Percentiles rank a stretch among this genome's conserved stretches.
phyloP scores from a whole-genome alignment of 495 filamentous ascomycete species.

The Rusavskia elegans region DNA sequence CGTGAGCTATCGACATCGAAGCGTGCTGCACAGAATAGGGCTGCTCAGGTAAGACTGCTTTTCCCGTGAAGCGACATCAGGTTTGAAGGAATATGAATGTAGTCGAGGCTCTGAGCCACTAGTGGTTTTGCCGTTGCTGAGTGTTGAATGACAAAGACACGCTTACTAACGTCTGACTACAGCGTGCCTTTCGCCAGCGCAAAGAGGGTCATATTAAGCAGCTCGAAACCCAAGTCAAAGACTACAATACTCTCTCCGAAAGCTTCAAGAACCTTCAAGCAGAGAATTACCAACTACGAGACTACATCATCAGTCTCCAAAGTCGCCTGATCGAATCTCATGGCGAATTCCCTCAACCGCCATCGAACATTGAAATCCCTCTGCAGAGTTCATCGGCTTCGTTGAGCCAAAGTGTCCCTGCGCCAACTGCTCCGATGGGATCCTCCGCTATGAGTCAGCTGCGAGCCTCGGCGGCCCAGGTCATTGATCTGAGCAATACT shows the following conservation, averaged over 20 bases:
- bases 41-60: constrained; percentile 64
- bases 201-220: constrained; percentile 98
- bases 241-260: constrained; percentile 50
- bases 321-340: constrained; percentile 71
- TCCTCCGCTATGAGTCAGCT: constrained; percentile 17
- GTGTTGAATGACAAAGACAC: constrained; percentile 8
- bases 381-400: constrained; percentile 12
- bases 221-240: constrained; percentile 78
- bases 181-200: constrained; percentile 94
- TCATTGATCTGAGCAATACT: constrained; percentile 16
- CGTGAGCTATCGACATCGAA: constrained; percentile 88
- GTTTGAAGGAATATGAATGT: neutral
- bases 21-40: constrained; percentile 89
- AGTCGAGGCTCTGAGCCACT: constrained; percentile 8
- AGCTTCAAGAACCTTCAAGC: constrained; percentile 57
- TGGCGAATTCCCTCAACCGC: constrained; percentile 71
- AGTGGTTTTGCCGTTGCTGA: neutral
- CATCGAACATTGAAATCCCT: constrained; percentile 42
- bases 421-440: constrained; percentile 24
- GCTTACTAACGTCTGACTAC: constrained; percentile 12
- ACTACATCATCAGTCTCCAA: constrained; percentile 85
- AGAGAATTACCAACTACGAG: constrained; percentile 79
- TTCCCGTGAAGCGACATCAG: neutral
- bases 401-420: constrained; percentile 10
- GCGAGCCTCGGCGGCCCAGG: constrained; percentile 23